phyloP scores from a whole-genome alignment of 768 basidiomycete species.

The Daedaleopsis sinensis region DNA sequence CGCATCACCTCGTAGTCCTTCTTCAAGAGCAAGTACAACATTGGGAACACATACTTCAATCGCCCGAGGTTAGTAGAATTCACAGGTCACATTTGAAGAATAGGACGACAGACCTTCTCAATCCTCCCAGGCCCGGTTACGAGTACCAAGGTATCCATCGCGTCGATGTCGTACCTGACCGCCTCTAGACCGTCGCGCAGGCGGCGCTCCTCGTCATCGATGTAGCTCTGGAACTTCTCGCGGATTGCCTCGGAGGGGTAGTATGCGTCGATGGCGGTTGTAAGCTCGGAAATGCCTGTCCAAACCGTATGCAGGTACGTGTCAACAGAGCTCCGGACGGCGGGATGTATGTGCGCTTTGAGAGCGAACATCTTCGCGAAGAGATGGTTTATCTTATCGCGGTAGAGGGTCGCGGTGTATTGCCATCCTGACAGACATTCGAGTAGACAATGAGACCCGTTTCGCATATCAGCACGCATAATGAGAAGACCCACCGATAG shows the following conservation, averaged over 20 bases:
- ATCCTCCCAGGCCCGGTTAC: slow-evolving; percentile 35
- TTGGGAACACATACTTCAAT: slow-evolving; percentile 1
- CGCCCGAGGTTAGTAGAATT: neutral
- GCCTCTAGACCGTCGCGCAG: slow-evolving; percentile 30
- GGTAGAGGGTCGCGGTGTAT: slow-evolving; percentile 6
- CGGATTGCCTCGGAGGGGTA: neutral
- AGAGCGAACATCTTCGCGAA: slow-evolving; percentile 21
- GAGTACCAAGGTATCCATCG: slow-evolving; percentile 29
- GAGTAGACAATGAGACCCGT: no score
- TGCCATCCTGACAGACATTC: slow-evolving; percentile 22
- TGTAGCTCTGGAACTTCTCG: slow-evolving; percentile 8
- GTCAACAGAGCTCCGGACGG: slow-evolving; percentile 27
- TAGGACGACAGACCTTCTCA: slow-evolving; percentile 28
- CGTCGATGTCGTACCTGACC: slow-evolving; percentile 35
- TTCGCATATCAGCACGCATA: neutral
- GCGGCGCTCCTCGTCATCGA: slow-evolving; percentile 27
- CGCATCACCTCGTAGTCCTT: slow-evolving; percentile 7
- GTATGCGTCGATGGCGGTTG: neutral
- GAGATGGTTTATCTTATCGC: slow-evolving; percentile 14
- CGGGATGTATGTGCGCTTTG: neutral
- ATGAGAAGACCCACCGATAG: slow-evolving; percentile 22
- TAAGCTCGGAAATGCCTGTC: neutral
- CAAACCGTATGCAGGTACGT: slow-evolving; percentile 24
- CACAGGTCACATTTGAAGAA: neutral
- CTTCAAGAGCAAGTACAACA: slow-evolving; percentile 3